A percentile compares a stretch with the other conserved stretches of the same genome.
Conservation (phyloP, 2,329 filamentous ascomycete genomes). For the Ciborinia camelliae region DNA sequence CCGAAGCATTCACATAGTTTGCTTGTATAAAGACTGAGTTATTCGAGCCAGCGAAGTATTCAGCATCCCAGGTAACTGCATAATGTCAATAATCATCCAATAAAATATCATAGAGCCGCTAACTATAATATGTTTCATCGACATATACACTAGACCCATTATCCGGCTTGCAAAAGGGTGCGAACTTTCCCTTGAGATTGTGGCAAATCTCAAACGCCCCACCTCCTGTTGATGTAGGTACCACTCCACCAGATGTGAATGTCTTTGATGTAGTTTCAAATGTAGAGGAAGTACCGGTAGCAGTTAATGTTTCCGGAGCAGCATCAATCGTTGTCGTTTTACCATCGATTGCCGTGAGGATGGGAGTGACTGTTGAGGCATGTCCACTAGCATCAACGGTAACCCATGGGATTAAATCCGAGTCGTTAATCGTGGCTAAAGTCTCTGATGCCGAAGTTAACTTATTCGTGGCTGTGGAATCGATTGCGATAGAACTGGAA, state of each 20-base stretch:
- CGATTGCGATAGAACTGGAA: background rate
- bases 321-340: slow-evolving; percentile 29
- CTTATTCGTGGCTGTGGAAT: background rate
- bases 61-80: slow-evolving; percentile 36
- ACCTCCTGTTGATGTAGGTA: slow-evolving; percentile 27
- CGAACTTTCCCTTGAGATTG: slow-evolving; percentile 31
- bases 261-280: slow-evolving; percentile 7
- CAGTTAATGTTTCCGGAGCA: slow-evolving; percentile 27
- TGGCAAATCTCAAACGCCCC: slow-evolving; percentile 35
- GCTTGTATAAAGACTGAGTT: slow-evolving; percentile 30
- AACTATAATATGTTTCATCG: slow-evolving; percentile 35
- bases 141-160: slow-evolving; percentile 34
- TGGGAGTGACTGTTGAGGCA: slow-evolving; percentile 32
- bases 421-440: slow-evolving; percentile 9
- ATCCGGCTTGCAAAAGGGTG: slow-evolving; percentile 35
- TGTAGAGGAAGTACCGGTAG: slow-evolving; percentile 21
- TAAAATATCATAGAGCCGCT: background rate
- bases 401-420: slow-evolving; percentile 30
- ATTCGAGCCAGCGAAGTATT: slow-evolving; percentile 30
- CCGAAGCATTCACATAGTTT: slow-evolving; percentile 34
- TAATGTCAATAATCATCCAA: background rate
- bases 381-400: slow-evolving; percentile 31
- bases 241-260: slow-evolving; percentile 21
- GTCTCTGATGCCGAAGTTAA: background rate
- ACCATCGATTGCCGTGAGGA: slow-evolving; percentile 29